These are phyloP conservation scores for Gnaphalium uliginosum DNA, from an alignment of 129 eudicot species.

Conservation along the genomic window DNA sequence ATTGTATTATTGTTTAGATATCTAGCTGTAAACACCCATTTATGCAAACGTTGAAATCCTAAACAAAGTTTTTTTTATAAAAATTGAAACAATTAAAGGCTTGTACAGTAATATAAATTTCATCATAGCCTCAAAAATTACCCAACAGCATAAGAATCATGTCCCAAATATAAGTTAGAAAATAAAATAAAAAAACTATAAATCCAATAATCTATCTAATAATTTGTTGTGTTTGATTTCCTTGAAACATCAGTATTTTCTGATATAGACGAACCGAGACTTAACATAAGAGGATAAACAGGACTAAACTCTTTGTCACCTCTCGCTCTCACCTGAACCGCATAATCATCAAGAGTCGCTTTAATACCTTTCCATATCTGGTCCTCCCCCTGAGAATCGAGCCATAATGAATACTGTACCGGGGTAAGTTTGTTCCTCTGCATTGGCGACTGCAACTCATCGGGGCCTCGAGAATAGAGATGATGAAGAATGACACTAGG, in stretches of 20 bases:
- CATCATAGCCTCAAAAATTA: background rate
- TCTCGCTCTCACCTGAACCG: conserved; percentile 62
- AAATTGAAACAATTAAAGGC: conserved; percentile 8
- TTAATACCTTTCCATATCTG: conserved; percentile 93
- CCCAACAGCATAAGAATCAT: background rate
- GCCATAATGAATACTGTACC: conserved; percentile 83
- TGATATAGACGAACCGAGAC: conserved; percentile 70
- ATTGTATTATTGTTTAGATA: no score
- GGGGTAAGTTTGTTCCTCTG: conserved; percentile 82
- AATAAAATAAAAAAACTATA: conserved; percentile 11
- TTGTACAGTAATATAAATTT: conserved; percentile 15
- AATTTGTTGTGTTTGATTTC: conserved; percentile 29
- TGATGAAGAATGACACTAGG: conserved; percentile 82
- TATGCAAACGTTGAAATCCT: no score
- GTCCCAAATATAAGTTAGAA: background rate
- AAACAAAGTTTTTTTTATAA: background rate
- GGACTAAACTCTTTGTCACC: conserved; percentile 90
- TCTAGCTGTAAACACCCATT: no score
- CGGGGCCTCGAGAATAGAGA: conserved; percentile 86
- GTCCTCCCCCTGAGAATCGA: conserved; percentile 92
- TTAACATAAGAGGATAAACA: conserved; percentile 84
- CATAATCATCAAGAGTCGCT: conserved; percentile 92
- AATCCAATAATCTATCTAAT: conserved; percentile 7
- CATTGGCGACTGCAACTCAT: conserved; percentile 84
- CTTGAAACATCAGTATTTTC: conserved; percentile 38